Conservation (phyloP, 2,329 filamentous ascomycete species). For the Hypoxylon sp. region DNA sequence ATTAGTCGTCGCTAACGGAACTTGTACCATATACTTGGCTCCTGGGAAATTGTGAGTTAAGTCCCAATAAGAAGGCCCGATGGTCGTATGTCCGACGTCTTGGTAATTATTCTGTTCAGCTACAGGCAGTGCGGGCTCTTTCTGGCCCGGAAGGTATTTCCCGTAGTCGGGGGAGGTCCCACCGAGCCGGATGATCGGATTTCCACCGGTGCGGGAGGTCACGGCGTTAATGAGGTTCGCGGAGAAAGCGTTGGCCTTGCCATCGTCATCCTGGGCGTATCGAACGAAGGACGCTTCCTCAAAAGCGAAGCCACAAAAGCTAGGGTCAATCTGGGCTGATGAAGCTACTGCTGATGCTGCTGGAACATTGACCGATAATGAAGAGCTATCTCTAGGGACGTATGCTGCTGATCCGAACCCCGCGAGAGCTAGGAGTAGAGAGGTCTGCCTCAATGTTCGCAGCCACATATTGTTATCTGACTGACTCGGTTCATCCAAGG, state of each 20-base stretch:
- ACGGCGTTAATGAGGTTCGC: constrained; percentile 55
- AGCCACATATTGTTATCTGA: constrained; percentile 37
- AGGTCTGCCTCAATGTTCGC: constrained; percentile 17
- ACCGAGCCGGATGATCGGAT: constrained; percentile 56
- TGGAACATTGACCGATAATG: constrained; percentile 42
- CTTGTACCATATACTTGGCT: constrained; percentile 56
- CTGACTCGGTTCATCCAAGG: constrained; percentile 5
- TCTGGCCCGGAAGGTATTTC: constrained; percentile 54
- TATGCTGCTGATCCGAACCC: constrained; percentile 40
- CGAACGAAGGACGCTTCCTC: constrained; percentile 56
- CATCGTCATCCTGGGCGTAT: constrained; percentile 54
- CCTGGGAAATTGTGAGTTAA: constrained; percentile 53
- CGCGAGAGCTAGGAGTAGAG: constrained; percentile 40
- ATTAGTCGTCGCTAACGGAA: constrained; percentile 56
- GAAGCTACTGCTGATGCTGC: constrained; percentile 31
- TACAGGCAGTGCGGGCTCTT: constrained; percentile 52
- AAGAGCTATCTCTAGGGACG: constrained; percentile 33
- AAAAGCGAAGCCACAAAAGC: constrained; percentile 55
- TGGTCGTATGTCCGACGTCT: constrained; percentile 55
- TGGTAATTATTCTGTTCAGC: constrained; percentile 56
- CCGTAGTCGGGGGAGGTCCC: constrained; percentile 58
- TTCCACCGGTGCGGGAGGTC: constrained; percentile 55
- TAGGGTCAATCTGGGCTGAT: constrained; percentile 47
- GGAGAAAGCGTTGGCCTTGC: constrained; percentile 55
- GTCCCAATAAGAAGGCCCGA: constrained; percentile 56